phyloP scores from a whole-genome alignment of 495 filamentous ascomycete genomes.

The Usnea hakonensis region DNA sequence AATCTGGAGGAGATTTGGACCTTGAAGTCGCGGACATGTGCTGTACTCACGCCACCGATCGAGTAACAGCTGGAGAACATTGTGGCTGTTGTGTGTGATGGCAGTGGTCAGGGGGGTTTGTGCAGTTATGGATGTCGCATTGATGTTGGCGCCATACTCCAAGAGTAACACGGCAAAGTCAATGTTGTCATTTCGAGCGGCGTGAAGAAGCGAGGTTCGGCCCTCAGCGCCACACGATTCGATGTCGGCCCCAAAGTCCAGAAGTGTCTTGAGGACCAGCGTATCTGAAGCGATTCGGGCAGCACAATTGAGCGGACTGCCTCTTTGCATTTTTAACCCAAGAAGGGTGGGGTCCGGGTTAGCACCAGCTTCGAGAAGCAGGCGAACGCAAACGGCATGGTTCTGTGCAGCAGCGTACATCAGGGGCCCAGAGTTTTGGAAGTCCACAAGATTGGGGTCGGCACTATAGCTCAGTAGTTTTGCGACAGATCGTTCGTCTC shows the following conservation, averaged over 20 bases:
- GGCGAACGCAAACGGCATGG: conserved; percentile 23
- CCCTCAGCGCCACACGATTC: conserved; percentile 11
- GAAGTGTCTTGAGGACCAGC: conserved; percentile 24
- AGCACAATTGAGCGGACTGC: conserved; percentile 28
- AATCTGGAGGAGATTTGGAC: conserved; percentile 27
- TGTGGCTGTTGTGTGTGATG: conserved; percentile 27
- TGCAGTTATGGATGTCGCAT: conserved; percentile 4
- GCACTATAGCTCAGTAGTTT: conserved; percentile 25
- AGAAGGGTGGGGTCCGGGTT: conserved; percentile 14
- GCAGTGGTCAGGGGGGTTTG: conserved; percentile 17
- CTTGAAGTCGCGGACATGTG: conserved; percentile 27
- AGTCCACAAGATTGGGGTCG: conserved; percentile 28
- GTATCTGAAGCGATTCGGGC: conserved; percentile 20
- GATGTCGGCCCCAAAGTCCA: conserved; percentile 28
- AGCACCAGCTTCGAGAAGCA: conserved; percentile 32
- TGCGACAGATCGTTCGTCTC: conserved; percentile 20
- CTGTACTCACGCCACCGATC: conserved; percentile 30
- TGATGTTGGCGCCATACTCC: conserved; percentile 16
- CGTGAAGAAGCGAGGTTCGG: conserved; percentile 6
- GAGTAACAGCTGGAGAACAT: conserved; percentile 23
- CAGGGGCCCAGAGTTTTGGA: conserved; percentile 16
- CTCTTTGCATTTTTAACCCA: conserved; percentile 15
- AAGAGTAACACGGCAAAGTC: conserved; percentile 11
- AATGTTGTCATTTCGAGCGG: conserved; percentile 7
- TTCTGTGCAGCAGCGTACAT: conserved; percentile 21